phyloP scores from a whole-genome alignment of 2,329 filamentous ascomycete genomes.

The Arthroderma sp. region DNA sequence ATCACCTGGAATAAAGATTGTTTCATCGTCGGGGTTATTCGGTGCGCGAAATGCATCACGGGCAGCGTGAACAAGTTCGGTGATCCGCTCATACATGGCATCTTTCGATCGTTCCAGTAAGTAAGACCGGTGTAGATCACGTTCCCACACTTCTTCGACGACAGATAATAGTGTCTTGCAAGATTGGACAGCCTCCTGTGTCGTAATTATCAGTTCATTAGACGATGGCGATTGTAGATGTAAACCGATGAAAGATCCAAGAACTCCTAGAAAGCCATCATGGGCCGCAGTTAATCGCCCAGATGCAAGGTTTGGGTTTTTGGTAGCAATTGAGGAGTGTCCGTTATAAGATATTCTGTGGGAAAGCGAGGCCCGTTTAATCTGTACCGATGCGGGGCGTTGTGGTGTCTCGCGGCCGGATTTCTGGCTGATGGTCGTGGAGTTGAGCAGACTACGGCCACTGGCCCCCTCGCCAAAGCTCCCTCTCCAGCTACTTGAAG shows the following conservation, averaged over 20 bases:
- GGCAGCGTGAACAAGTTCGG: constrained; percentile 68
- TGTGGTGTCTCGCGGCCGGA: constrained; percentile 13
- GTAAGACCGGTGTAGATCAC: constrained; percentile 57
- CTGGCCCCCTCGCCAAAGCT: constrained; percentile 18
- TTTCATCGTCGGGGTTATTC: constrained; percentile 56
- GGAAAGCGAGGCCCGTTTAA: constrained; percentile 44
- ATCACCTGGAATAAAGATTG: constrained; percentile 69
- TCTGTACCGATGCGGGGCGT: constrained; percentile 25
- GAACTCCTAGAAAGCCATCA: constrained; percentile 77
- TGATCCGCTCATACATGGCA: constrained; percentile 67
- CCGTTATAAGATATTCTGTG: constrained; percentile 69
- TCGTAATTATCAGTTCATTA: constrained; percentile 67
- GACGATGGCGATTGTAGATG: constrained; percentile 88
- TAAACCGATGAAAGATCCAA: constrained; percentile 87
- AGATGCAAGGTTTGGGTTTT: constrained; percentile 65
- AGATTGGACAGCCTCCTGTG: constrained; percentile 70
- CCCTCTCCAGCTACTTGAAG: constrained; percentile 1
- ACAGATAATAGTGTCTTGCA: constrained; percentile 68
- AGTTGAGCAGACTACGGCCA: constrained; percentile 3
- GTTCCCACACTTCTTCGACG: constrained; percentile 68
- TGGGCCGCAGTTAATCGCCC: constrained; percentile 68
- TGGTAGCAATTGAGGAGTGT: constrained; percentile 47
- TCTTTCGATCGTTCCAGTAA: constrained; percentile 57
- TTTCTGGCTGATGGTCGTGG: constrained; percentile 16
- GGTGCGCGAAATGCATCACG: constrained; percentile 62